Evolutionary conservation across 352 stramenopile species (phyloP).

Genomic region (Phytophthora gonapodyides): DNA sequence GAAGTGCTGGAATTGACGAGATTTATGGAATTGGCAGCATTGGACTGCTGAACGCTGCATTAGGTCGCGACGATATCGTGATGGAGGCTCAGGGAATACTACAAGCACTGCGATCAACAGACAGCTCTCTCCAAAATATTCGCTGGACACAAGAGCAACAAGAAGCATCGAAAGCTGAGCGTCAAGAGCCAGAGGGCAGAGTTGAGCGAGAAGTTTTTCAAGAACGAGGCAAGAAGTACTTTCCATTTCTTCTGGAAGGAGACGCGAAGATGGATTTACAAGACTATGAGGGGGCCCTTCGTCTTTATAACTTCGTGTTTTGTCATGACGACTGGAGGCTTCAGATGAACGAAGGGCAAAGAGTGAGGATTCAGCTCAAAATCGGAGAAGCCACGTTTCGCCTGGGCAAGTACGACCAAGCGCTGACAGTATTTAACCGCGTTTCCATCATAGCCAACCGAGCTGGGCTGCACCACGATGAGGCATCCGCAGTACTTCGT

Average conservation of each 20-base stretch:
- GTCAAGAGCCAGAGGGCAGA: constrained; percentile 2
- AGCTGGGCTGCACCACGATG: constrained; percentile 28
- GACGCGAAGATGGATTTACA: constrained; percentile 62
- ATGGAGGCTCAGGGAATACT: constrained; percentile 52
- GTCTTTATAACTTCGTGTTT: constrained; percentile 48
- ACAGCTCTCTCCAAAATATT: constrained; percentile 41
- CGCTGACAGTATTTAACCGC: constrained; percentile 52
- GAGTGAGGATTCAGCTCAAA: constrained; percentile 41
- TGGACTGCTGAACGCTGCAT: constrained; percentile 48
- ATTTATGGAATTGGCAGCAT: constrained; percentile 53
- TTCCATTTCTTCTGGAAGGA: constrained; percentile 54
- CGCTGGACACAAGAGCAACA: constrained; percentile 52
- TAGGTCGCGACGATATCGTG: constrained; percentile 55
- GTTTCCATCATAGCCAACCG: constrained; percentile 45
- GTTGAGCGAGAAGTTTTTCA: constrained; percentile 4
- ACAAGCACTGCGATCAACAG: constrained; percentile 46
- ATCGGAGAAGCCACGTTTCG: constrained; percentile 42
- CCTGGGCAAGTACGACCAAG: constrained; percentile 58
- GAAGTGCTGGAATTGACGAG: constrained; percentile 14
- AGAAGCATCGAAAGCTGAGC: constrained; percentile 12
- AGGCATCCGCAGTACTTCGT: constrained; percentile 41
- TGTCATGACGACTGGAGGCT: constrained; percentile 46
- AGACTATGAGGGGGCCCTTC: constrained; percentile 49
- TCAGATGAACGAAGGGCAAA: constrained; percentile 37
- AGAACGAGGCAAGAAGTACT: constrained; percentile 44